phyloP scores from a whole-genome alignment of 2,329 filamentous ascomycete species.

The Cladorrhinum sp. region DNA sequence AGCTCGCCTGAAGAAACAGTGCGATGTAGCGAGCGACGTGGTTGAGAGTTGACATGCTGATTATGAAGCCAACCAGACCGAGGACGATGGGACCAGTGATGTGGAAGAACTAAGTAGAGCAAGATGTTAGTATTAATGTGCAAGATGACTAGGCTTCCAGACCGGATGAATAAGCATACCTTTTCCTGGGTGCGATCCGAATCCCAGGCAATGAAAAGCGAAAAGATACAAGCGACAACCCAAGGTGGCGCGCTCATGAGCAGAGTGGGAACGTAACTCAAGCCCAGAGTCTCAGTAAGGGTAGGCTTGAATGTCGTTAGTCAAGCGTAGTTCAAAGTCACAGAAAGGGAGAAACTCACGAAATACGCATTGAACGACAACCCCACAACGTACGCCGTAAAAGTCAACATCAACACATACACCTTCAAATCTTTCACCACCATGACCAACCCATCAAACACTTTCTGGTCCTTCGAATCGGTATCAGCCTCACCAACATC shows the following conservation, averaged over 20 bases:
- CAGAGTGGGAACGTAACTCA: constrained; percentile 49
- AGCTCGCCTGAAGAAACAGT: constrained; percentile 56
- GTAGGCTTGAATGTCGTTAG: constrained; percentile 39
- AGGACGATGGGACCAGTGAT: constrained; percentile 51
- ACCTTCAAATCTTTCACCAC: constrained; percentile 60
- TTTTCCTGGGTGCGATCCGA: constrained; percentile 54
- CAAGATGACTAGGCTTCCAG: background rate
- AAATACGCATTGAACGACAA: constrained; percentile 58
- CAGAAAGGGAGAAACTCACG: constrained; percentile 31
- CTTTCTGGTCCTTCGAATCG: constrained; percentile 48
- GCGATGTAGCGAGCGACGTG: constrained; percentile 57
- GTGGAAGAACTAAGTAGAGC: constrained; percentile 52
- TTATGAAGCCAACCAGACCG: constrained; percentile 56
- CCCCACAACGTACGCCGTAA: constrained; percentile 59
- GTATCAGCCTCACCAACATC: constrained; percentile 56
- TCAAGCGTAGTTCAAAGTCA: background rate
- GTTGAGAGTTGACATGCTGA: constrained; percentile 56
- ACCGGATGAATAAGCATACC: constrained; percentile 30
- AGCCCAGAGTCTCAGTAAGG: constrained; percentile 52
- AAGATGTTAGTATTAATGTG: background rate
- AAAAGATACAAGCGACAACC: constrained; percentile 57
- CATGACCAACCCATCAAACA: constrained; percentile 54
- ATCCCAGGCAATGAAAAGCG: constrained; percentile 53
- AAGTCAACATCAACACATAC: constrained; percentile 61
- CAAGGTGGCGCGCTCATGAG: constrained; percentile 58